These are phyloP conservation scores for Dactylis glomerata DNA, from an alignment of 176 grass and related monocot species.

Conservation along the genomic window DNA sequence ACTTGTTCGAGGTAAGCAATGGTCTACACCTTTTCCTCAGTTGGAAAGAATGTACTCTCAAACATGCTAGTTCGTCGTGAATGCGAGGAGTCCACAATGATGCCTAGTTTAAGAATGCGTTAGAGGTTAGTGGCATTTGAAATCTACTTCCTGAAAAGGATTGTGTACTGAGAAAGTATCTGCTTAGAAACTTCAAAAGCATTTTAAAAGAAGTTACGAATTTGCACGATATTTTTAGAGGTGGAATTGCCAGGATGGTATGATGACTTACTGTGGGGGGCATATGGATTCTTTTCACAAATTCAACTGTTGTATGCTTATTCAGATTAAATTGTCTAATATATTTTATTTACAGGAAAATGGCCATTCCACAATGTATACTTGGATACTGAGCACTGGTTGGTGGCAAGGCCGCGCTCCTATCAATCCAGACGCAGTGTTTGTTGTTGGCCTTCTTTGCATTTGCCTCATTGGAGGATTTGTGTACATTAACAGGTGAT, in stretches of 20 bases:
- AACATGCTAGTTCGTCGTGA: background rate
- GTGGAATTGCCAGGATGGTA: background rate
- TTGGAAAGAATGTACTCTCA: background rate
- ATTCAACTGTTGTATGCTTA: background rate
- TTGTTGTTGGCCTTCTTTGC: conserved; percentile 72
- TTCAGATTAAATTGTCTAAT: background rate
- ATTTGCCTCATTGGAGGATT: conserved; percentile 56
- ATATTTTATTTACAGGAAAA: conserved; percentile 59
- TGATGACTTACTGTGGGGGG: background rate
- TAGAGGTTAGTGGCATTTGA: background rate
- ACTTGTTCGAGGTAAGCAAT: conserved; percentile 77
- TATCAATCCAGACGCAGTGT: conserved; percentile 81
- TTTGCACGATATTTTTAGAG: background rate
- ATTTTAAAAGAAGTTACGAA: background rate
- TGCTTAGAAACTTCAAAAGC: background rate
- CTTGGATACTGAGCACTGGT: conserved; percentile 87
- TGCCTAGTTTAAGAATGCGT: background rate
- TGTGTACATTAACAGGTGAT: conserved; percentile 83
- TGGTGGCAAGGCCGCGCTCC: conserved; percentile 80
- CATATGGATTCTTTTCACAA: background rate
- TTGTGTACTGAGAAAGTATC: background rate
- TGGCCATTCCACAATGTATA: conserved; percentile 80
- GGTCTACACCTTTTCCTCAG: background rate
- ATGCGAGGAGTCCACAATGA: background rate
- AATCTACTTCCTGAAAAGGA: background rate